These are phyloP conservation scores for Xylariaceae sp. DNA, from an alignment of 2,329 filamentous ascomycete species.

Conservation along the genomic window DNA sequence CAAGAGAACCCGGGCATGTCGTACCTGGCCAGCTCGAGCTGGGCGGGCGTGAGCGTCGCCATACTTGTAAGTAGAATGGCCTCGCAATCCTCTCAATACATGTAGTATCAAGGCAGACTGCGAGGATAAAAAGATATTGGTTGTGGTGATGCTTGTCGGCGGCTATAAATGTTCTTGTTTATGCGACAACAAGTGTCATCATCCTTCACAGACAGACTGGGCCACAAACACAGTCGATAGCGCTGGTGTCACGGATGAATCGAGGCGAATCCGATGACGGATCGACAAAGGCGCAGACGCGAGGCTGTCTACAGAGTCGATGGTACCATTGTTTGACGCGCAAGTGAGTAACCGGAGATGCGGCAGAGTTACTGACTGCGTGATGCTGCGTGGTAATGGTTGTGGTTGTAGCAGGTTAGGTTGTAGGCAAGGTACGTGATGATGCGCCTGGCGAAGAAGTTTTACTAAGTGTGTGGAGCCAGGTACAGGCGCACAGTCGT, in stretches of 20 bases:
- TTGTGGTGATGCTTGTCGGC: background rate
- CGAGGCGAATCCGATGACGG: constrained; percentile 1
- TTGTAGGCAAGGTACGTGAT: constrained; percentile 9
- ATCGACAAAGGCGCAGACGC: constrained; percentile 8
- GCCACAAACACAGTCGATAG: background rate
- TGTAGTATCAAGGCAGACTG: constrained; percentile 12
- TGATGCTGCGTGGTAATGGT: constrained; percentile 2
- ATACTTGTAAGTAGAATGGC: constrained; percentile 23
- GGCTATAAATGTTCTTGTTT: constrained; percentile 6
- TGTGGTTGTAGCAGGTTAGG: background rate
- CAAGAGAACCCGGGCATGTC: constrained; percentile 12
- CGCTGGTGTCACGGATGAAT: constrained; percentile 1
- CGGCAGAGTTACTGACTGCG: constrained; percentile 3
- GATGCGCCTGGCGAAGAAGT: constrained; percentile 15
- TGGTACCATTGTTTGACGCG: constrained; percentile 17
- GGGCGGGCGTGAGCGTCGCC: constrained; percentile 42
- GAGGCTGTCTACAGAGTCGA: constrained; percentile 6
- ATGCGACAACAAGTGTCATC: constrained; percentile 16
- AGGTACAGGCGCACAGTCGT: background rate
- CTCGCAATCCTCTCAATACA: constrained; percentile 17
- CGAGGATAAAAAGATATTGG: background rate
- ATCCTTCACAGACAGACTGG: constrained; percentile 2
- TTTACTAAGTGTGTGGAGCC: constrained; percentile 11
- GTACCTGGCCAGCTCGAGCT: constrained; percentile 56
- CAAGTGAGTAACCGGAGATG: constrained; percentile 7